Evolutionary conservation across 169 alveolate genomes (phyloP).

Genomic region (Cyclospora cayetanensis): DNA sequence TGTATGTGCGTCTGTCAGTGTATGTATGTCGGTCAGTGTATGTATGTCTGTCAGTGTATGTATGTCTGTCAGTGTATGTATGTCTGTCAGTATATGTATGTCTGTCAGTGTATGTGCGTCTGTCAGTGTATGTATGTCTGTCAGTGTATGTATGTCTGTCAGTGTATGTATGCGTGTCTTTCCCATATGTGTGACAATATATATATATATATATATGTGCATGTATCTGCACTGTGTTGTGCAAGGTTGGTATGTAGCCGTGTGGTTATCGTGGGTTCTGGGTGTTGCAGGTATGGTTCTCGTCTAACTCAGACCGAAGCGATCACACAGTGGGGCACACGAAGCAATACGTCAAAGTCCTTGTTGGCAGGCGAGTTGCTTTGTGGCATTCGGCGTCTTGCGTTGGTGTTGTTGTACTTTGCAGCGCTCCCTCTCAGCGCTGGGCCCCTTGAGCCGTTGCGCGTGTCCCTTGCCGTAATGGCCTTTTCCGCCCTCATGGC

Average conservation of each 20-base stretch:
- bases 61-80: too few relatives aligned
- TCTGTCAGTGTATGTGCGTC: too few relatives aligned
- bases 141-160: not conserved
- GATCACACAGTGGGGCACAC: conserved; percentile 76
- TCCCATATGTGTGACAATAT: not conserved
- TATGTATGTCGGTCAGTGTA: too few relatives aligned
- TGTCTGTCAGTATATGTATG: too few relatives aligned
- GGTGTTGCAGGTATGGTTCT: conserved; percentile 75
- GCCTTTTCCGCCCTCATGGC: not conserved
- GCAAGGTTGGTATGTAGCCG: too few relatives aligned
- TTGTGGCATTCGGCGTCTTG: not conserved
- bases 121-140: too few relatives aligned
- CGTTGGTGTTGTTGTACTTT: not conserved
- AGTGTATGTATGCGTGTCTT: not conserved
- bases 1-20: too few relatives aligned
- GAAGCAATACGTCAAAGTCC: conserved; percentile 75
- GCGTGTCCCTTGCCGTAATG: not conserved
- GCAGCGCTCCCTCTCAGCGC: not conserved
- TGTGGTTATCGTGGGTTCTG: too few relatives aligned
- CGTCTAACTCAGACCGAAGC: conserved; percentile 60
- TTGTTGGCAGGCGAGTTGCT: conserved; percentile 64
- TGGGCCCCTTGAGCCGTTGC: not conserved
- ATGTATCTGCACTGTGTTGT: not conserved
- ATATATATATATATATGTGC: not conserved
- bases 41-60: too few relatives aligned